phyloP scores from a whole-genome alignment of 129 eudicot genomes.

The Helichrysum umbraculigerum region DNA sequence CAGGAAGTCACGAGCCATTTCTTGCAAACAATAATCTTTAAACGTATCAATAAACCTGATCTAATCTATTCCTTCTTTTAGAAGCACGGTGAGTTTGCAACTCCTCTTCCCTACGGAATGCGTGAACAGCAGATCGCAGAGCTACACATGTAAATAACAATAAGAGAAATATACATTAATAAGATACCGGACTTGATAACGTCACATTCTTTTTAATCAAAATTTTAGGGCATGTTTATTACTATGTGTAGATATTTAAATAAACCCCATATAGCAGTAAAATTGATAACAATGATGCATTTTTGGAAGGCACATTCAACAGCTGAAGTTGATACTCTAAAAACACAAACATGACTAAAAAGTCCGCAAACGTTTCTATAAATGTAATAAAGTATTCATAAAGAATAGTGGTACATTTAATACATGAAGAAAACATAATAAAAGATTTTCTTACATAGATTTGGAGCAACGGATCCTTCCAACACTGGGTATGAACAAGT shows the following conservation, averaged over 20 bases:
- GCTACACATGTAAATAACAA: slow-evolving; percentile 45
- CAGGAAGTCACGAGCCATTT: background rate
- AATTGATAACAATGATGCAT: background rate
- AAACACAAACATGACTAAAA: background rate
- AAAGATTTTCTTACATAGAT: slow-evolving; percentile 62
- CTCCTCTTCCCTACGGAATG: slow-evolving; percentile 87
- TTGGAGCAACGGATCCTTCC: slow-evolving; percentile 68
- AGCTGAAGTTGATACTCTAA: background rate
- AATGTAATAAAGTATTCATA: too few species aligned
- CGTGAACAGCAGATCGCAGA: slow-evolving; percentile 79
- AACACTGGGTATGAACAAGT: slow-evolving; percentile 81
- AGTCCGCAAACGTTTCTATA: background rate
- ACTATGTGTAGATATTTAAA: background rate
- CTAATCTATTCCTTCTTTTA: slow-evolving; percentile 76
- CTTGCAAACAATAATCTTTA: background rate
- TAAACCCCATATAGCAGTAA: background rate
- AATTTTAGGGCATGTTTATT: background rate
- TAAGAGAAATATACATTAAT: background rate
- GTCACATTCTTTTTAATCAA: background rate
- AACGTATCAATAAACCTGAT: slow-evolving; percentile 51
- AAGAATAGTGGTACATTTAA: background rate
- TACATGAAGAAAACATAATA: slow-evolving; percentile 2
- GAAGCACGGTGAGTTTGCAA: slow-evolving; percentile 48
- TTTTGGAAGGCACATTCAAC: background rate
- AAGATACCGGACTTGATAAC: background rate